Base-by-base conservation (phyloP, 2,329 filamentous ascomycete species). In the Ophiostoma angusticollis region DNA sequence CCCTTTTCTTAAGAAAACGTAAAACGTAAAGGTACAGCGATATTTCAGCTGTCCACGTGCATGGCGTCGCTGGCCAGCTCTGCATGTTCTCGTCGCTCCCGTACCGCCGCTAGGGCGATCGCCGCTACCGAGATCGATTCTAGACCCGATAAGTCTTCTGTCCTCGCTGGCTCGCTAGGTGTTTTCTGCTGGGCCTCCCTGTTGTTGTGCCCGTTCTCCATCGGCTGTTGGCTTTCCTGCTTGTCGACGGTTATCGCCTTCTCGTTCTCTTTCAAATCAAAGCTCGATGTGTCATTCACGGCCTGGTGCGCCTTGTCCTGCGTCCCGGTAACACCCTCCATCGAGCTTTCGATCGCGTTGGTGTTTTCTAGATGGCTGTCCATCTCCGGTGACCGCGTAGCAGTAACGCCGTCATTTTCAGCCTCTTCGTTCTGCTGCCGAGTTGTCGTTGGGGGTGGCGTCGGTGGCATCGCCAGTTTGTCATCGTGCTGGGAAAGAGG, bases 1-100 rank as follows among this genome's bases (percentile, higher is more conserved):
- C n/a, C n/a, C n/a, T n/a, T n/a, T n/a, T n/a, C n/a, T 17, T 13
- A 30, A 36, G 8, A 39, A 19, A 31, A 31, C 11, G 14, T 5
- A 40, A 35, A 35, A 27, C 18, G 9, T 34, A 42, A 22, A 32
- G 21, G 17, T 21, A 27, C 35, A 40, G n/a, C 9, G 23, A 25
- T 16, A 13, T 31, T 42, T 41, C 24, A 45, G 5, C 33, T 28
- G 19, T 46, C 44, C 1, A 46, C 31, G 14, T 44, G 39, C 44
- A 46, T 46, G 24, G 41, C 35, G 3, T 14, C 29, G 29, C 28
- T 25, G 3, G 35, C 25, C 16, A 7, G 12, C 14, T 35, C 31
- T 9, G 23, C 21, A n/a, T 18, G 13, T 22, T 40, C 18, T 21
- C 32, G 34, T 22, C 31, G n/a, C n/a, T 29, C 32, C 12, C 25